These are phyloP conservation scores for Xylaria scruposa DNA, from an alignment of 495 filamentous ascomycete species.

Conservation along the genomic window DNA sequence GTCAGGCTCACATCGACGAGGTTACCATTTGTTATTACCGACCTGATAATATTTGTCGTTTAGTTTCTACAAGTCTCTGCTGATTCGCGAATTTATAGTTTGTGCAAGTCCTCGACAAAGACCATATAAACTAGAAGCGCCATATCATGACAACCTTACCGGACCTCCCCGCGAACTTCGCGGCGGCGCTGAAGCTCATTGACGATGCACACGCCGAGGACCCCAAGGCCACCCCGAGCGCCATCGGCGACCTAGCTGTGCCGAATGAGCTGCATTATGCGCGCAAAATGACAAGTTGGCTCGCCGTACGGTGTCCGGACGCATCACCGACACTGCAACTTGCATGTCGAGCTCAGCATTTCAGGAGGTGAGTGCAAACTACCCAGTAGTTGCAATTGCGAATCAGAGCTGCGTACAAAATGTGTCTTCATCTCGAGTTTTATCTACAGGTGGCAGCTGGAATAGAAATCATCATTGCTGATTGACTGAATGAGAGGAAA, in stretches of 20 bases:
- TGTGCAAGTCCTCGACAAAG: background rate
- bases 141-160: constrained; percentile 33
- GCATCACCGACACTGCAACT: constrained; percentile 70
- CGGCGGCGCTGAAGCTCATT: constrained; percentile 64
- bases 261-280: constrained; percentile 85
- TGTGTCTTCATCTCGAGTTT: background rate
- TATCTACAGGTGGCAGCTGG: background rate
- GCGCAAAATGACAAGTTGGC: constrained; percentile 74
- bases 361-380: constrained; percentile 48
- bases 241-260: constrained; percentile 31
- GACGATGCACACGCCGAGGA: constrained; percentile 76
- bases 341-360: constrained; percentile 82
- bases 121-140: background rate
- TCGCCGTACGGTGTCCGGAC: constrained; percentile 58
- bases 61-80: background rate
- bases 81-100: background rate
- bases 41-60: background rate
- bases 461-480: background rate
- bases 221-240: constrained; percentile 55
- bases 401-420: background rate
- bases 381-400: background rate
- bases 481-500: constrained; percentile 27
- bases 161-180: constrained; percentile 39
- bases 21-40: background rate
- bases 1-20: background rate